These are phyloP conservation scores for Peniophora sp. DNA, from an alignment of 1,284 basidiomycete species.

Conservation along the genomic window DNA sequence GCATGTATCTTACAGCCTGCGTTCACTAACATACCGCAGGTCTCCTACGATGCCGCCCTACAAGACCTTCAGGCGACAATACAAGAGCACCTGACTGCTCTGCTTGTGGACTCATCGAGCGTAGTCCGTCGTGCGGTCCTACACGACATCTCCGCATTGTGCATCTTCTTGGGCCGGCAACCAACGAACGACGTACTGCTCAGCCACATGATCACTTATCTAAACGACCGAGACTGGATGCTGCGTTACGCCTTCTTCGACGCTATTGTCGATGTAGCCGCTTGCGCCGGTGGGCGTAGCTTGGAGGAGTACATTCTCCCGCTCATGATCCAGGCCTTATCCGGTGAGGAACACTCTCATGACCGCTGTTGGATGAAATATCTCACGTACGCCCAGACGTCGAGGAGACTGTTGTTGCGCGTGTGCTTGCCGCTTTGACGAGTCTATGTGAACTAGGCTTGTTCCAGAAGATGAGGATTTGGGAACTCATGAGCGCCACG, in stretches of 20 bases:
- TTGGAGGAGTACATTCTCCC: conserved; percentile 89
- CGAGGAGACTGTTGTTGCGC: conserved; percentile 89
- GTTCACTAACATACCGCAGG: conserved; percentile 33
- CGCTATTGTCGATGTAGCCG: conserved; percentile 90
- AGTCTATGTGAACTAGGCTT: conserved; percentile 82
- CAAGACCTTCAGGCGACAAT: conserved; percentile 81
- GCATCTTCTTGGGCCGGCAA: conserved; percentile 88
- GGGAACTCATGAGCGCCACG: conserved; percentile 86
- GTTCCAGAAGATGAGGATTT: conserved; percentile 87
- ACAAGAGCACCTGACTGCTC: conserved; percentile 80
- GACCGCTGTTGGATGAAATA: conserved; percentile 33
- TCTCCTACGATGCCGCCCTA: conserved; percentile 83
- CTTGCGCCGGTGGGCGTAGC: conserved; percentile 82
- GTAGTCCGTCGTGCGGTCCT: conserved; percentile 71
- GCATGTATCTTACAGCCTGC: background rate
- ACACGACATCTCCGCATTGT: conserved; percentile 81
- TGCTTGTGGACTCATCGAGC: conserved; percentile 70
- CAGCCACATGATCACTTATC: conserved; percentile 97
- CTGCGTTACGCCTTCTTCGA: conserved; percentile 91
- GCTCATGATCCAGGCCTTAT: conserved; percentile 87
- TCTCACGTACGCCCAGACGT: conserved; percentile 51
- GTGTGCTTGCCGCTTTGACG: conserved; percentile 80
- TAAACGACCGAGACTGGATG: conserved; percentile 94
- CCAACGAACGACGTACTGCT: conserved; percentile 93
- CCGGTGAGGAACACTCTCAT: conserved; percentile 45